phyloP scores from a whole-genome alignment of 768 basidiomycete species.

The Saitozyma podzolica region DNA sequence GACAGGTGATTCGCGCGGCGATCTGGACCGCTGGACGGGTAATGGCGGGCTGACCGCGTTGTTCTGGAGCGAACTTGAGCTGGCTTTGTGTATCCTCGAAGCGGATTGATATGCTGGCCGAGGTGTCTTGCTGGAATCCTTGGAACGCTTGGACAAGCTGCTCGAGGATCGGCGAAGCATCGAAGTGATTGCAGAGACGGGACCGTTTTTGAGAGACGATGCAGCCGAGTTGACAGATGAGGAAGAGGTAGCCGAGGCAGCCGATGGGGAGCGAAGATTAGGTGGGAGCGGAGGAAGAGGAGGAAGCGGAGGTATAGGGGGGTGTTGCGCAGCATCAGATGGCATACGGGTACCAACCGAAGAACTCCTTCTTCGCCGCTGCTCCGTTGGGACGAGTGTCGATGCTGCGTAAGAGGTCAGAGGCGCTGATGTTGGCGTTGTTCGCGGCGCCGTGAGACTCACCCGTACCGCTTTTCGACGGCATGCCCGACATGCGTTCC shows the following conservation, averaged over 20 bases:
- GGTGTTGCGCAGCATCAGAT: constrained; percentile 1
- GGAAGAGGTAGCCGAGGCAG: constrained; percentile 18
- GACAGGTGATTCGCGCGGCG: background rate
- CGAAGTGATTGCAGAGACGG: constrained; percentile 18
- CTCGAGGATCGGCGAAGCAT: constrained; percentile 31
- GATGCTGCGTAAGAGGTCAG: no score
- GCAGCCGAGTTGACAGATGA: constrained; percentile 14
- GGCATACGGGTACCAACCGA: constrained; percentile 21
- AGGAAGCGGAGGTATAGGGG: constrained; percentile 8
- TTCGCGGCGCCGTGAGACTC: no score
- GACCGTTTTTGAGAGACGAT: constrained; percentile 19
- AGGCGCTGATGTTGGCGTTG: no score
- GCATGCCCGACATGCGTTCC: constrained; percentile 37
- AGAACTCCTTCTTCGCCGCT: constrained; percentile 6
- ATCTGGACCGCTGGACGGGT: no score
- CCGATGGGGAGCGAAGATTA: constrained; percentile 34
- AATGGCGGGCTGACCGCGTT: no score
- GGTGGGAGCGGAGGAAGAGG: constrained; percentile 38
- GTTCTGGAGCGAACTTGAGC: no score
- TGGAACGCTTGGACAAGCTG: constrained; percentile 21
- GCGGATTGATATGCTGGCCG: no score
- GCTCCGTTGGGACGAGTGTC: no score
- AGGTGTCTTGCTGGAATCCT: no score
- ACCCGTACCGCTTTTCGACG: background rate
- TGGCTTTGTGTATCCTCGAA: no score